These are phyloP conservation scores for Alternaria infectoria DNA, from an alignment of 2,329 filamentous ascomycete species.

Conservation along the genomic window DNA sequence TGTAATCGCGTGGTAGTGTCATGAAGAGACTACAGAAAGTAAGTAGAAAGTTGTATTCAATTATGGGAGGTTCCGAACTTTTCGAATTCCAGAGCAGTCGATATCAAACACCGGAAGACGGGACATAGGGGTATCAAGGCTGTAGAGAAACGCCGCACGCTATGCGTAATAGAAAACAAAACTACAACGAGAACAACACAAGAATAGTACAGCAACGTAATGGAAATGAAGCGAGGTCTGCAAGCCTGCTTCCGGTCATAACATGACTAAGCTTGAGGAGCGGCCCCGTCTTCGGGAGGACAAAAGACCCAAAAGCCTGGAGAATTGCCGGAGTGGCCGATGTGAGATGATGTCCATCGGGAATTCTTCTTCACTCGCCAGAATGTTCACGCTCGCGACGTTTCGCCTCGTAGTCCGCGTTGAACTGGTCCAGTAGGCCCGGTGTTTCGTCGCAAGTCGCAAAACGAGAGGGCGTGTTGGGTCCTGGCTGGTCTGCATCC, in stretches of 20 bases:
- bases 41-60: neutral
- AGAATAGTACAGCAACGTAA: neutral
- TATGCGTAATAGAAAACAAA: neutral
- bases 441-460: neutral
- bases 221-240: neutral
- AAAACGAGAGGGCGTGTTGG: neutral
- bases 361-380: neutral
- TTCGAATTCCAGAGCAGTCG: neutral
- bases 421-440: neutral
- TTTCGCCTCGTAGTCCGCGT: neutral
- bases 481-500: neutral
- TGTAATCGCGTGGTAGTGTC: no score
- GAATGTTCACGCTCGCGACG: neutral
- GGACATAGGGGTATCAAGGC: neutral
- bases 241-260: neutral
- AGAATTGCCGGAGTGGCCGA: rapidly evolving
- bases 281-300: neutral
- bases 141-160: neutral
- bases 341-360: neutral
- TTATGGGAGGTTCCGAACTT: neutral
- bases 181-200: neutral
- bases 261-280: neutral
- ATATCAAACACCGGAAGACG: neutral
- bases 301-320: neutral
- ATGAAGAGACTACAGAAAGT: neutral